Percentiles rank a stretch among this genome's conserved stretches.
Conservation (phyloP, 2,329 filamentous ascomycete species). For the Magnaporthiopsis poae region DNA sequence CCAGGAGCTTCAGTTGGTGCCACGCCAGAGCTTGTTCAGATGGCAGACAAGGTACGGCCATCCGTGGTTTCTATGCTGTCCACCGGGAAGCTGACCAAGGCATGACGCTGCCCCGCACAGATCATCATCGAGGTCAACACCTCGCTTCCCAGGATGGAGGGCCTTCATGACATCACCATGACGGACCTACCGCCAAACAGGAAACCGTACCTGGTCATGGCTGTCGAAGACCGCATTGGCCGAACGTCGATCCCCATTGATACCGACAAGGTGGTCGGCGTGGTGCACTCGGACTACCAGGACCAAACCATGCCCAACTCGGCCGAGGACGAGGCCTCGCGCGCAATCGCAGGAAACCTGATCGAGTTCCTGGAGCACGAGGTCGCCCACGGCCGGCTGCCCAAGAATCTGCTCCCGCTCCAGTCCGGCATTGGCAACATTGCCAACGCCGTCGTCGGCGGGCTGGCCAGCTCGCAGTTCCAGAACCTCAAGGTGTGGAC, state of each 20-base stretch:
- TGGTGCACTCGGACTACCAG: slow-evolving; percentile 76
- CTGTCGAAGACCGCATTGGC: slow-evolving; percentile 77
- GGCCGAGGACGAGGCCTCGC: slow-evolving; percentile 62
- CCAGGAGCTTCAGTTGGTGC: slow-evolving; percentile 79
- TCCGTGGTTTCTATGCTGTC: not conserved
- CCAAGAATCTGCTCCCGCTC: slow-evolving; percentile 48
- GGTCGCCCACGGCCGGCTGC: slow-evolving; percentile 66
- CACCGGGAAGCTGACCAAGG: not conserved
- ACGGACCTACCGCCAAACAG: slow-evolving; percentile 71
- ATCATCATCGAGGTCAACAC: slow-evolving; percentile 92
- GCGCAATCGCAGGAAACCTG: slow-evolving; percentile 65
- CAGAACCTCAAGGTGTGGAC: slow-evolving; percentile 86
- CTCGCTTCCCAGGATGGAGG: slow-evolving; percentile 71
- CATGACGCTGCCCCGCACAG: slow-evolving; percentile 20
- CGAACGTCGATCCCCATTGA: slow-evolving; percentile 74
- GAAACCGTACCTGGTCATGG: slow-evolving; percentile 79
- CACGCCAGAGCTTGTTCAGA: slow-evolving; percentile 75
- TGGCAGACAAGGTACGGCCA: slow-evolving; percentile 64
- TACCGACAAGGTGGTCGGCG: slow-evolving; percentile 69
- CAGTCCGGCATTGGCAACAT: slow-evolving; percentile 87
- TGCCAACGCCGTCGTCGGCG: slow-evolving; percentile 81
- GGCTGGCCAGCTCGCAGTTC: slow-evolving; percentile 72
- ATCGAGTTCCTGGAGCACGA: slow-evolving; percentile 81
- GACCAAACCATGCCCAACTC: slow-evolving; percentile 66
- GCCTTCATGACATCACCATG: slow-evolving; percentile 83